Percentiles rank a stretch among this genome's conserved stretches.
These are phyloP conservation scores for Digitaria exilis DNA, from an alignment of 202 grass and related monocot genomes.

Conservation along the genomic window DNA sequence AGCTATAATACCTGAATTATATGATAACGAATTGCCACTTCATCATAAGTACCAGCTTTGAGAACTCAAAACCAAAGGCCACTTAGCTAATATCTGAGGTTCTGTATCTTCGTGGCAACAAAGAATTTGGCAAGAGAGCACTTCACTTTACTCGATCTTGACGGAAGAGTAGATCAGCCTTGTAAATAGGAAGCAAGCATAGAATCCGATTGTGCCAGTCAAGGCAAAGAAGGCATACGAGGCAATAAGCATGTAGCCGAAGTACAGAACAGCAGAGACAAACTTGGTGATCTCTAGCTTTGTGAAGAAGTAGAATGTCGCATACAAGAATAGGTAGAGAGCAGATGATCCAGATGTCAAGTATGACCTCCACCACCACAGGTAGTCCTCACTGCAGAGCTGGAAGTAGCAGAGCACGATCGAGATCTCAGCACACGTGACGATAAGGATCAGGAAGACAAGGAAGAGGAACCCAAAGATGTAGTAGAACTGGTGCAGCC, in stretches of 20 bases:
- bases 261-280: slow-evolving; percentile 82
- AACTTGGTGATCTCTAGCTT: slow-evolving; percentile 94
- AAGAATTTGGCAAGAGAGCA: slow-evolving; percentile 15
- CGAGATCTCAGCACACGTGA: slow-evolving; percentile 94
- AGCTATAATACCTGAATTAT: slow-evolving; percentile 52
- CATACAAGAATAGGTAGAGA: slow-evolving; percentile 88
- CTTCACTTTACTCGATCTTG: slow-evolving; percentile 74
- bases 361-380: slow-evolving; percentile 98
- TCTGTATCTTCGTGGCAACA: slow-evolving; percentile 20
- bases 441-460: slow-evolving; percentile 83
- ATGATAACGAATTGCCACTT: slow-evolving; percentile 37
- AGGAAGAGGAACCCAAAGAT: slow-evolving; percentile 98
- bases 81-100: neutral
- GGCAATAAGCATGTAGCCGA: slow-evolving; percentile 92
- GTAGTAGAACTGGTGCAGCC: slow-evolving; percentile 97
- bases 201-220: slow-evolving; percentile 93
- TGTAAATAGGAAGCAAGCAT: slow-evolving; percentile 87
- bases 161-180: slow-evolving; percentile 92
- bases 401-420: slow-evolving; percentile 98
- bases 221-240: slow-evolving; percentile 87
- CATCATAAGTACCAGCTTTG: slow-evolving; percentile 45
- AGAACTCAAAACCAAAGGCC: slow-evolving; percentile 39
- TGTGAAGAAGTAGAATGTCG: slow-evolving; percentile 92
- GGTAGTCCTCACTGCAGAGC: slow-evolving; percentile 91
- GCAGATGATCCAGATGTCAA: slow-evolving; percentile 91